Conservation (phyloP, 139 green algal genomes). For the Tetraselmis striata region DNA sequence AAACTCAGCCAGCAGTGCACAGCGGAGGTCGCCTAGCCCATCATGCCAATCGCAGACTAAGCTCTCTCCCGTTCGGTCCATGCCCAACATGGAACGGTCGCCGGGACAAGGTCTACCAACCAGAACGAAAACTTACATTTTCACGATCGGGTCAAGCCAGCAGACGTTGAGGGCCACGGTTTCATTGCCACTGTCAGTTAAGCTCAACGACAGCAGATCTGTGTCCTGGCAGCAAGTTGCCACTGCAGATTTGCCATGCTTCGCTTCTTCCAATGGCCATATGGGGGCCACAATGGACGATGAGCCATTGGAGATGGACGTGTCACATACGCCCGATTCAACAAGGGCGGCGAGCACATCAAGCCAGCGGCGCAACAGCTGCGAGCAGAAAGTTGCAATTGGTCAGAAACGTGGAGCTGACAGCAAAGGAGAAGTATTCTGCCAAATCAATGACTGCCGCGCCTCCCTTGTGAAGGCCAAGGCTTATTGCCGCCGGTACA, state of each 20-base stretch:
- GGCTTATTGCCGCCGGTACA: not conserved
- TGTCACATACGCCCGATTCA: not conserved
- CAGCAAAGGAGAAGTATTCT: not conserved
- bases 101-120: not conserved
- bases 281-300: no score
- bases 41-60: no score
- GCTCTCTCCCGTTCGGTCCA: not conserved
- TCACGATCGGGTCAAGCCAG: not conserved
- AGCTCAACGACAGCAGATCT: not conserved
- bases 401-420: not conserved
- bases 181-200: not conserved
- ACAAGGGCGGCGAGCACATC: not conserved
- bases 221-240: no score
- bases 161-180: not conserved
- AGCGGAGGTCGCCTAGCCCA: no score
- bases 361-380: no score
- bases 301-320: not conserved
- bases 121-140: not conserved
- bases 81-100: not conserved
- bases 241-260: no score
- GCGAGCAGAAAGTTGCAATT: no score
- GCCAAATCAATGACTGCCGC: not conserved
- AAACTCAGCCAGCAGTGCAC: not conserved
- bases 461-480: not conserved
- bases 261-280: no score